Evolutionary conservation across 2,329 filamentous ascomycete species (phyloP), one percentile per base, ranked within the genome.

Genomic region (Aspergillus niger): DNA sequence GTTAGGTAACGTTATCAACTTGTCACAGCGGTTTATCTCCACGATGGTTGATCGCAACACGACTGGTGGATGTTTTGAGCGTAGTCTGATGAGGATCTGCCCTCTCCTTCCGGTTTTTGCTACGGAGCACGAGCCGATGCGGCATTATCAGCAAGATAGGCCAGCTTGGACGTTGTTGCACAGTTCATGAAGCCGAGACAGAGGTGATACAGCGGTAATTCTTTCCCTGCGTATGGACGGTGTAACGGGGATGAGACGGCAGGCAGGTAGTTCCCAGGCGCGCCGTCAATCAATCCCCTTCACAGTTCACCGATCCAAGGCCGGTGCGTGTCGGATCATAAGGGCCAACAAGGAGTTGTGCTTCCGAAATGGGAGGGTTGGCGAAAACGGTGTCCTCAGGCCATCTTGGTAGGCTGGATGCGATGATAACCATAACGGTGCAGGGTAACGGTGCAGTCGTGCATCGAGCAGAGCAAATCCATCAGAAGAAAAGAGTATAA

Each of bases 81-180:
- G 17, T n/a, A 24, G 36, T 17, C 8, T 57, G 48, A 56, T 60
- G 38, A 60, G 43, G 58, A 60, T 60, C 58, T 49, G 50, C 52
- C 38, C 30, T 20, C 28, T 8, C 22, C 38, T 50, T 60, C 52
- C 48, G 43, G 38, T 47, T 56, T 41, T 32, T 49, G 53, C 30
- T 51, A 59, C 58, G 58, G 52, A 51, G 52, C 38, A 50, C 52
- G 26, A 55, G 38, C 52, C 52, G 52, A 24, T 41, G 51, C 39
- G 22, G 36, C 22, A 54, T 41, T 26, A 54, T 28, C 51, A 17
- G 8, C 17, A 13, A 22, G 24, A 15, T 8, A 30, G 43, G 15
- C 38, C 15, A 10, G 41, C 13, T 41, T 38, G 41, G 22, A 28
- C 38, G 22, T 28, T 13, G 22, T 11, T 44, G 38, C n/a, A 15